Evolutionary conservation across 2,329 filamentous ascomycete species (phyloP).

Genomic region (Mycogone perniciosa): DNA sequence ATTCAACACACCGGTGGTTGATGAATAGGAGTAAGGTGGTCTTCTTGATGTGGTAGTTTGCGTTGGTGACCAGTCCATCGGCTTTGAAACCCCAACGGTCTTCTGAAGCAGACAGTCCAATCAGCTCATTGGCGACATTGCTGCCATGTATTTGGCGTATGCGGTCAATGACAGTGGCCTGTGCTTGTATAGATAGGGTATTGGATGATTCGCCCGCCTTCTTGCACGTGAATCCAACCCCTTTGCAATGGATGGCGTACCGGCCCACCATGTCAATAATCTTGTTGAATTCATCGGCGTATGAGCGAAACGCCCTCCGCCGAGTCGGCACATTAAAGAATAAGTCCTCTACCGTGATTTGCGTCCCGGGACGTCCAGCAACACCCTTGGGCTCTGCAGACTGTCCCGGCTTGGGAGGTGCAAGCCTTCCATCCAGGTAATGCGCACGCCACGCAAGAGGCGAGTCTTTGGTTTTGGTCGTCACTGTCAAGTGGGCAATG

Average conservation of each 20-base stretch:
- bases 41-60: constrained; percentile 90
- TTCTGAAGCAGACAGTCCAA: constrained; percentile 67
- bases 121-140: constrained; percentile 78
- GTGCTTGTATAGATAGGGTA: constrained; percentile 71
- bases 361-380: constrained; percentile 82
- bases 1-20: constrained; percentile 92
- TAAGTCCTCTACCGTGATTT: constrained; percentile 92
- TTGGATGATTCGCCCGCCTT: constrained; percentile 85
- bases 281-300: constrained; percentile 94
- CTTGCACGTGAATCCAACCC: constrained; percentile 94
- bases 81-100: constrained; percentile 78
- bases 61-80: constrained; percentile 77
- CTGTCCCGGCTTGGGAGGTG: constrained; percentile 81
- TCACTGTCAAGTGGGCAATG: constrained; percentile 91
- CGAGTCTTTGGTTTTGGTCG: constrained; percentile 85
- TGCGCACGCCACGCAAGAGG: constrained; percentile 85
- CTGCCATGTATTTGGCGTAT: constrained; percentile 88
- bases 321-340: constrained; percentile 95
- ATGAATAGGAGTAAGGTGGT: constrained; percentile 88
- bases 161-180: constrained; percentile 67
- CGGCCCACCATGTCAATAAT: constrained; percentile 91
- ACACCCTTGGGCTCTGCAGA: constrained; percentile 77
- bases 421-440: constrained; percentile 76
- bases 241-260: constrained; percentile 84
- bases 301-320: constrained; percentile 80